Evolutionary conservation across 169 alveolate species (phyloP), one percentile per base, ranked within the genome.

Genomic region (Plasmodium gaboni): DNA sequence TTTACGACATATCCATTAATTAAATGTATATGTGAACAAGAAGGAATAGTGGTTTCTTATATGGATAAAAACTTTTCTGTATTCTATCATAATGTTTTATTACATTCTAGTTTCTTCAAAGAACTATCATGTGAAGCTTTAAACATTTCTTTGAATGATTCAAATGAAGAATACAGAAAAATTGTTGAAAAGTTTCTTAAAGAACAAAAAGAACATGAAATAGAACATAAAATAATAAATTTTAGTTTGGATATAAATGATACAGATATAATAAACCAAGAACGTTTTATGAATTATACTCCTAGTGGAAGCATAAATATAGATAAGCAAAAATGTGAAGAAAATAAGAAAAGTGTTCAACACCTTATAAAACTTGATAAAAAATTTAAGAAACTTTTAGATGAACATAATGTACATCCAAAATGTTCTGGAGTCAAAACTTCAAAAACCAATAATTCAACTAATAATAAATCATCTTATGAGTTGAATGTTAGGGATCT

Each of bases 401-500:
- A n/a, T 13, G 19, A 53, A 4, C 2, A 12, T 53, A 13, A 5
- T 10, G 9, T 0, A 53, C 6, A 4, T 7, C 10, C 32, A 60
- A 65, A 10, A 6, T 3, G 24, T 3, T 4, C 13, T 51, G 28
- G 0, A 78, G n/a, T 53, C 28, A 19, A 48, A 46, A 15, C n/a
- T 26, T 44, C 72, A n/a, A 69, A 51, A 17, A 51, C 6, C 19
- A 15, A 51, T 12, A 13, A 51, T 51, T 42, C 92, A 4, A 22
- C 61, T 19, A 57, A 70, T 50, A 24, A 59, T n/a, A 17, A 46
- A 46, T 70, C 85, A 2, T 28, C 87, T n/a, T 61, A 85, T 44
- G 59, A 44, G 74, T 64, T 85, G 32, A 70, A 68, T 13, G 76
- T 86, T 12, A 63, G 24, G 24, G 92, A 85, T 65, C 71, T 85